These are phyloP conservation scores for Tricholoma furcatifolium DNA, from an alignment of 768 basidiomycete species.

Conservation along the genomic window DNA sequence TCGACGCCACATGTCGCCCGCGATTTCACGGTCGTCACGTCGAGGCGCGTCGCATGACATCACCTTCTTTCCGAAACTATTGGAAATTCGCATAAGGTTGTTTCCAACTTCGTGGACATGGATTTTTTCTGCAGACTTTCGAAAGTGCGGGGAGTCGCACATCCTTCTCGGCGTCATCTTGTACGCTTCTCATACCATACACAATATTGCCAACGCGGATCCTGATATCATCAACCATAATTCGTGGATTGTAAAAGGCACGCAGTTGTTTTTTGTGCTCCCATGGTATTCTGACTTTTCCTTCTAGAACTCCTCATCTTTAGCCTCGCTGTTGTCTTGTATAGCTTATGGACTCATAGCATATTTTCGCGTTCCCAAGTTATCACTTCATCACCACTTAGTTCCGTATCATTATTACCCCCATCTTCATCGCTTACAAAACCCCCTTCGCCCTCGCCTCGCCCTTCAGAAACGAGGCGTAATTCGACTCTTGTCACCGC, in stretches of 20 bases:
- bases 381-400: slow-evolving; percentile 14
- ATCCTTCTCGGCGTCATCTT: slow-evolving; percentile 64
- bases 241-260: slow-evolving; percentile 55
- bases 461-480: slow-evolving; percentile 42
- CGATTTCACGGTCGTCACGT: slow-evolving; percentile 42
- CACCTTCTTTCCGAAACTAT: slow-evolving; percentile 46
- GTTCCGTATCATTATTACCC: slow-evolving; percentile 17
- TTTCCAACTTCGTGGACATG: slow-evolving; percentile 39
- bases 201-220: slow-evolving; percentile 27
- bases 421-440: slow-evolving; percentile 10
- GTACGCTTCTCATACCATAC: slow-evolving; percentile 52
- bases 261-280: slow-evolving; percentile 9
- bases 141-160: slow-evolving; percentile 62
- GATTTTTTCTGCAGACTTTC: slow-evolving; percentile 57
- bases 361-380: slow-evolving; percentile 29
- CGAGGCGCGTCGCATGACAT: slow-evolving; percentile 23
- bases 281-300: slow-evolving; percentile 5
- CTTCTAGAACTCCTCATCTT: slow-evolving; percentile 57
- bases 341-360: slow-evolving; percentile 62
- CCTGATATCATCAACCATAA: slow-evolving; percentile 26
- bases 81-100: slow-evolving; percentile 44
- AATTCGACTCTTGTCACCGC: slow-evolving; percentile 20
- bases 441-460: slow-evolving; percentile 37
- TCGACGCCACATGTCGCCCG: slow-evolving; percentile 37
- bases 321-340: slow-evolving; percentile 51